Base-by-base conservation (phyloP, 768 basidiomycete species). In the Dioszegia hungarica region DNA sequence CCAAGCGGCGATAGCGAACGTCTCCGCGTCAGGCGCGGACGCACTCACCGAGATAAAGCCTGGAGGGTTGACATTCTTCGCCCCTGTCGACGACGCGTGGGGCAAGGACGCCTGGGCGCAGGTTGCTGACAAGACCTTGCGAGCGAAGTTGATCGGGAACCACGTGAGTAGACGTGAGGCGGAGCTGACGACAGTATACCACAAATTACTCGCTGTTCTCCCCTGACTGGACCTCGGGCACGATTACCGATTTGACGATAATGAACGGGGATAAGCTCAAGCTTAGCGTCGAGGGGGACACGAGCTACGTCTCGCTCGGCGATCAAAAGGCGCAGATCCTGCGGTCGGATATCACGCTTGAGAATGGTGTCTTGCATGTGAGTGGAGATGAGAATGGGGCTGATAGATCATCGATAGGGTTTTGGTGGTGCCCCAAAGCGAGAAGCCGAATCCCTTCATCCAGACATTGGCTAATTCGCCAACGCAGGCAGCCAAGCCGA, bases 311-410 rank as follows among this genome's bases (percentile, higher is more conserved):
- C 31, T 27, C 52, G 2, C 36, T 67, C 20, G 60, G 64, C 0
- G 58, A 49, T 19, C 40, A 54, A 3, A 52, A 54, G 31, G 63
- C 70, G 2, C 62, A 51, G 28, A 63, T 72, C 28, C 27, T 72
- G 6, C 34, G 63, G 31, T 59, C 61, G 25, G 70, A 72, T 46
- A 61, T 72, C 5, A 47, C 57, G 20, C 45, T 72, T 15, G 52
- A 64, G 49, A 72, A 72, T 36, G 70, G 70, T 4, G 70, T 72
- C 22, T 46, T 72, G 52, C 70, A 72, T 53, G 70, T 72, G 46
- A 66, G 70, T 67, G 11, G 11, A 14, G 22, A 40, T n/a, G 34
- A 25, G 20, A 40, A 22, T 29, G 20, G 8, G 14, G 38, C 11
- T 5, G 4, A 8, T 27, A 67, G 65, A 54, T 67, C 14, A 67